Percentiles rank a stretch among this genome's conserved stretches.
These are phyloP conservation scores for Gautieria morchelliformis DNA, from an alignment of 768 basidiomycete species.

Conservation along the genomic window DNA sequence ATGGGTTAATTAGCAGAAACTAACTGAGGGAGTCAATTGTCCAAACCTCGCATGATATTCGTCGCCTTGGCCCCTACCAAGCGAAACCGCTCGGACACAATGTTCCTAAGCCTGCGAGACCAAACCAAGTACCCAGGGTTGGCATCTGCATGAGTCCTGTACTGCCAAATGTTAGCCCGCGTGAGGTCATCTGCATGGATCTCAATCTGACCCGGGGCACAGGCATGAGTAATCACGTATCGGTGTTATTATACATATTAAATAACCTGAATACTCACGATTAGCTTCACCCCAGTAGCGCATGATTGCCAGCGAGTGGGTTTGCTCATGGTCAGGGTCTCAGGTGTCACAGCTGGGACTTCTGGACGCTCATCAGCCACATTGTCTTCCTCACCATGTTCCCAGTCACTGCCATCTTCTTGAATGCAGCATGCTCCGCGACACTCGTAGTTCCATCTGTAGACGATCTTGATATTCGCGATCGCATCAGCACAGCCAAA, in stretches of 20 bases:
- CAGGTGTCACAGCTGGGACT: neutral
- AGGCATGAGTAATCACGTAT: neutral
- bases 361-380: neutral
- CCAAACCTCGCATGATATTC: neutral
- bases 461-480: neutral
- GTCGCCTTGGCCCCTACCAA: neutral
- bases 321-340: neutral
- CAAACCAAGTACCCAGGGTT: neutral
- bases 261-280: neutral
- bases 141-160: neutral
- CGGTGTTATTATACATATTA: too few relatives aligned
- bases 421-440: neutral
- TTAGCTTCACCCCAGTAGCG: neutral
- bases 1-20: neutral
- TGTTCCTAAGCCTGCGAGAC: neutral
- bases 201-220: neutral
- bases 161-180: neutral
- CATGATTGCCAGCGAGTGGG: neutral
- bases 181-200: neutral
- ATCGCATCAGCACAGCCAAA: neutral
- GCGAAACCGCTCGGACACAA: neutral
- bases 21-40: too few relatives aligned
- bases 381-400: neutral
- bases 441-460: neutral
- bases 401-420: neutral